Conservation (phyloP, 2,329 filamentous ascomycete genomes). For the Cryphonectria nitschkei region DNA sequence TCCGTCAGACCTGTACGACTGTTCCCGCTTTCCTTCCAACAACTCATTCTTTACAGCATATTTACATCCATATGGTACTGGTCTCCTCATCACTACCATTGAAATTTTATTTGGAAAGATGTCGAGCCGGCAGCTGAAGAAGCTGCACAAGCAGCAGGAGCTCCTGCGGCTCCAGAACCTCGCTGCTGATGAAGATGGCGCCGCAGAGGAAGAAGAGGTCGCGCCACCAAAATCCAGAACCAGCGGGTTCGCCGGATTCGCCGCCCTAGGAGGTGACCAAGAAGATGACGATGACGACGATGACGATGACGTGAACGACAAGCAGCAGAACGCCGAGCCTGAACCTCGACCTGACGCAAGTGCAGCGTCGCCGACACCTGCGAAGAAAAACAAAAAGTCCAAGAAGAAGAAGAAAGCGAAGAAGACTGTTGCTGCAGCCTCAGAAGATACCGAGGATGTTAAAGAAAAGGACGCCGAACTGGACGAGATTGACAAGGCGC, state of each 20-base stretch:
- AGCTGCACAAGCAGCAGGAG: slow-evolving; percentile 55
- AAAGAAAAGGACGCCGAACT: slow-evolving; percentile 36
- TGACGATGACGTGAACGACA: slow-evolving; percentile 31
- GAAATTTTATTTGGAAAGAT: slow-evolving; percentile 38
- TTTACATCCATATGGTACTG: no score
- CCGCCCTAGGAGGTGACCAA: slow-evolving; percentile 52
- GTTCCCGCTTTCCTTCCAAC: no score
- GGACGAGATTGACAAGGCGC: slow-evolving; percentile 61
- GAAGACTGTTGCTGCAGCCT: slow-evolving; percentile 46
- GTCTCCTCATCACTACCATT: not conserved
- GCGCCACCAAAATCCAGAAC: slow-evolving; percentile 44
- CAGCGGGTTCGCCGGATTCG: slow-evolving; percentile 54
- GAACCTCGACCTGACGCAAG: slow-evolving; percentile 29
- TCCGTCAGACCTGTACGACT: no score
- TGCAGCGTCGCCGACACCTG: slow-evolving; percentile 30
- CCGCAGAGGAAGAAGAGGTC: slow-evolving; percentile 39
- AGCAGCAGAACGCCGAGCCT: slow-evolving; percentile 28
- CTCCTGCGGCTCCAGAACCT: slow-evolving; percentile 38
- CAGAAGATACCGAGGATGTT: slow-evolving; percentile 23
- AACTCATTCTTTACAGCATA: not conserved
- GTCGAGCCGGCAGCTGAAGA: slow-evolving; percentile 57
- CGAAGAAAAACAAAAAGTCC: slow-evolving; percentile 43
- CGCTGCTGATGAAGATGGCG: slow-evolving; percentile 23
- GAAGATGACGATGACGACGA: slow-evolving; percentile 45
- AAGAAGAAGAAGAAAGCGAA: slow-evolving; percentile 46